A percentile compares a stretch with the other conserved stretches of the same genome.
Evolutionary conservation across 176 grass and related monocot genomes (phyloP).

Genomic region (Raddia distichophylla): DNA sequence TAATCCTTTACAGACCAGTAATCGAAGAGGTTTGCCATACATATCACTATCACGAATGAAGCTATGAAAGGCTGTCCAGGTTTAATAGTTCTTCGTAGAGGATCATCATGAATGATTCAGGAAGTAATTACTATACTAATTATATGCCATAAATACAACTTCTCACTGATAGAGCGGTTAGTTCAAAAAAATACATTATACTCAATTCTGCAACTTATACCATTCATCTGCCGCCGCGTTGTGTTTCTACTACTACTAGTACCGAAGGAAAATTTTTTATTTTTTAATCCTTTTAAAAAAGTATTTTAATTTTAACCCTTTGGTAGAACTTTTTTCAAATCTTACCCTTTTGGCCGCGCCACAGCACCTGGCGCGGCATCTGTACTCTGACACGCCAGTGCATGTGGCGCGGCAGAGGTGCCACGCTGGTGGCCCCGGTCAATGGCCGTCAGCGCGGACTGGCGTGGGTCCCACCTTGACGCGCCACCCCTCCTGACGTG

Average conservation of each 20-base stretch:
- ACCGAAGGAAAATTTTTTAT: no score
- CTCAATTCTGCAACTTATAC: not conserved
- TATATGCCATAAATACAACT: not conserved
- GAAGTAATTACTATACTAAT: not conserved
- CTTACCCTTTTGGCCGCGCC: no score
- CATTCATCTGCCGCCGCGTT: not conserved
- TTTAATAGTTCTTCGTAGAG: not conserved
- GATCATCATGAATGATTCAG: not conserved
- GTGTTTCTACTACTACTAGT: slow-evolving; percentile 2
- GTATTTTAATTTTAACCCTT: no score
- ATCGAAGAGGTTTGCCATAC: not conserved
- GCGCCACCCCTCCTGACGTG: no score
- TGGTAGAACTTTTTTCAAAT: no score
- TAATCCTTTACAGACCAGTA: slow-evolving; percentile 2
- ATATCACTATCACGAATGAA: not conserved
- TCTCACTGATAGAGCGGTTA: not conserved
- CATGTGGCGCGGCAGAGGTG: no score
- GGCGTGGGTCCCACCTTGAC: no score
- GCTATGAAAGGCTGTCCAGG: not conserved
- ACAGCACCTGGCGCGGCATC: no score
- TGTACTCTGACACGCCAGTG: no score
- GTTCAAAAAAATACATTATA: not conserved
- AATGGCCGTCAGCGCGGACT: no score
- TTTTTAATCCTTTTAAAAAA: no score
- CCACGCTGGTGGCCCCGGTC: no score